Evolutionary conservation across 331 rosid species (phyloP).

Genomic region (Acacia pycnantha): DNA sequence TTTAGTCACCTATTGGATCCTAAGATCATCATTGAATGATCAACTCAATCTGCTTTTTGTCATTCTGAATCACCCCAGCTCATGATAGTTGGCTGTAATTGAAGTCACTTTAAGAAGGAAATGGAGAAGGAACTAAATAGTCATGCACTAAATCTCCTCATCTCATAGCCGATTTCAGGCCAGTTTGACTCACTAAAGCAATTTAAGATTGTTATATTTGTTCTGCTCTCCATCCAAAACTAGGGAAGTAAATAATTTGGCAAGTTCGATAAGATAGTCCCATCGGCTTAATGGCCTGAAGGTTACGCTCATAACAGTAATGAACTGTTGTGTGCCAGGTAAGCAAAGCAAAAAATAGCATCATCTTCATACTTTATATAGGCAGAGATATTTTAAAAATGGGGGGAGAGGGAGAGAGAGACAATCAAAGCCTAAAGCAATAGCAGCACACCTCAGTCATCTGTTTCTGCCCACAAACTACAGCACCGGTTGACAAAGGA

Average conservation of each 20-base stretch:
- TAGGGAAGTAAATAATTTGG: neutral
- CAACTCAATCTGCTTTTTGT: too few relatives aligned
- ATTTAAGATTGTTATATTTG: conserved; percentile 7
- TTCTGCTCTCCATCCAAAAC: neutral
- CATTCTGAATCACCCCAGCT: neutral
- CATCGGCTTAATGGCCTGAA: neutral
- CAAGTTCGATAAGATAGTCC: neutral
- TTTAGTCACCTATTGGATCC: neutral
- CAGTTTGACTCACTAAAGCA: conserved; percentile 16
- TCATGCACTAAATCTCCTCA: neutral
- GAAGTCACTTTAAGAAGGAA: conserved; percentile 3
- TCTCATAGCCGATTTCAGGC: neutral
- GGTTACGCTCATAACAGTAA: neutral
- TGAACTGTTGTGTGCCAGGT: neutral
- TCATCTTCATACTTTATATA: neutral
- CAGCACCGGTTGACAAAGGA: conserved; percentile 69
- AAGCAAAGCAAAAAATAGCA: neutral
- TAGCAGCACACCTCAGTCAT: conserved; percentile 74
- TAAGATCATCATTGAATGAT: neutral
- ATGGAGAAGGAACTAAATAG: neutral
- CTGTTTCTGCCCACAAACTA: conserved; percentile 90
- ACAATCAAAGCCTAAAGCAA: conserved; percentile 9
- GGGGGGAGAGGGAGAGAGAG: too few relatives aligned
- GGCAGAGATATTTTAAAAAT: neutral
- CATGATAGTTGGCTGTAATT: conserved; percentile 2